These are phyloP conservation scores for Globomyces sp. DNA, from an alignment of 371 early-diverging fungal genomes.

Conservation along the genomic window DNA sequence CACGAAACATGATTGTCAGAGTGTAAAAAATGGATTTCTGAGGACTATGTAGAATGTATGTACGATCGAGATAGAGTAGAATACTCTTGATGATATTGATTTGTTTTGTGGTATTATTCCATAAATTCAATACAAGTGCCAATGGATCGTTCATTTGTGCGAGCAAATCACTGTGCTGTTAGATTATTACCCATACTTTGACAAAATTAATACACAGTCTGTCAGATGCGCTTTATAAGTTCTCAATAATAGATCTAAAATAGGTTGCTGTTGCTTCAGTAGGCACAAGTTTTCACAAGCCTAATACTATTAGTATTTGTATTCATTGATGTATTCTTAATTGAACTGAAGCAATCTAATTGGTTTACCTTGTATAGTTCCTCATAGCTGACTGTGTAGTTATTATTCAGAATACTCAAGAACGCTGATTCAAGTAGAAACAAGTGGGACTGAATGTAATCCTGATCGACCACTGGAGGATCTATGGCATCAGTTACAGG, in stretches of 20 bases:
- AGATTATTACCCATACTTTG: not conserved
- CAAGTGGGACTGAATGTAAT: too few species aligned
- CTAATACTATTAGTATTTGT: not conserved
- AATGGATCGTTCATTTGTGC: not conserved
- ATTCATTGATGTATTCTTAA: too few species aligned
- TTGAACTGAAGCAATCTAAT: too few species aligned
- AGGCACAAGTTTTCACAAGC: conserved; percentile 1
- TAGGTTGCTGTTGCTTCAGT: not conserved
- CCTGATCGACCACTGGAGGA: too few species aligned
- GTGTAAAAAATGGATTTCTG: conserved; percentile 77
- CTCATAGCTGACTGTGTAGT: too few species aligned
- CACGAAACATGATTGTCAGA: conserved; percentile 73
- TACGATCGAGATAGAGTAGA: conserved; percentile 89
- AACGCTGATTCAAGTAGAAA: too few species aligned
- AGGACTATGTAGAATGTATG: conserved; percentile 74
- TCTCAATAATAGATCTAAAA: not conserved
- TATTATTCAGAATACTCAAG: too few species aligned
- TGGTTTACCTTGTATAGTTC: too few species aligned
- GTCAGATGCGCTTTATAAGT: not conserved
- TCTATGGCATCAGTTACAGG: too few species aligned
- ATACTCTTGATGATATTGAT: conserved; percentile 61
- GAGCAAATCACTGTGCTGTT: not conserved
- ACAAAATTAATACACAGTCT: not conserved
- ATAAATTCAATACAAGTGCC: not conserved
- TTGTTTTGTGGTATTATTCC: conserved; percentile 45